Evolutionary conservation across 2,329 filamentous ascomycete genomes (phyloP), one percentile per base, ranked within the genome.

Genomic region (Ceratocystiopsis brevicomis): DNA sequence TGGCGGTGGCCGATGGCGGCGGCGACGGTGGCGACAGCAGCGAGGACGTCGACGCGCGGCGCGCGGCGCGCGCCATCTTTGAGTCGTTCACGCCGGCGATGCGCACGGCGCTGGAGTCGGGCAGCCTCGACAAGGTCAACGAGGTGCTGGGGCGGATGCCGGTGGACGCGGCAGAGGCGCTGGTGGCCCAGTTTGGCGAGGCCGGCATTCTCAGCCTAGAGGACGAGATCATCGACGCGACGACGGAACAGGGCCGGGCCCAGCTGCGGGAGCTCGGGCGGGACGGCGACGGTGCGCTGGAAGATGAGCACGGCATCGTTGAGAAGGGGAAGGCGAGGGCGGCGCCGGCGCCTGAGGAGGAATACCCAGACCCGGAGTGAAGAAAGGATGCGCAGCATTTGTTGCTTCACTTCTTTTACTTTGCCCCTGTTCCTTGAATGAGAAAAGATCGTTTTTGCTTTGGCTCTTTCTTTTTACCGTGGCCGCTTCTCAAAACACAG

Each of bases 221-320:
- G 58, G 78, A 94, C 56, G 78, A 92, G 41, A 85, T 98, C 42
- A 92, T 98, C 52, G 90, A 98, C 62, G 84, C 86, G 1, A 98
- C 86, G 39, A 93, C 88, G 3, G 79, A 86, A 56, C 78, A 90
- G 57, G 87, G 87, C 3, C 72, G 79, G 65, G 73, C 78, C 57
- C 77, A 78, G 56, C 67, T 88, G 53, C 79, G 81, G 62, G 75
- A 86, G 50, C 71, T 93, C 47, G 78, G 85, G 13, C 47, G 46
- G 4, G 44, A 47, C n/a, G 44, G 40, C 15, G 21, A 18, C n/a
- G n/a, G n/a, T n/a, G n/a, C n/a, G n/a, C n/a, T n/a, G 37, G 42
- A 42, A 8, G 48, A 45, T 16, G 41, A 46, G 18, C 18, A 35
- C 16, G 42, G 39, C 35, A 41, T n/a, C n/a, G n/a, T n/a, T n/a